Base-by-base conservation (phyloP, 352 stramenopile species). In the Phytopythium mirpurense region DNA sequence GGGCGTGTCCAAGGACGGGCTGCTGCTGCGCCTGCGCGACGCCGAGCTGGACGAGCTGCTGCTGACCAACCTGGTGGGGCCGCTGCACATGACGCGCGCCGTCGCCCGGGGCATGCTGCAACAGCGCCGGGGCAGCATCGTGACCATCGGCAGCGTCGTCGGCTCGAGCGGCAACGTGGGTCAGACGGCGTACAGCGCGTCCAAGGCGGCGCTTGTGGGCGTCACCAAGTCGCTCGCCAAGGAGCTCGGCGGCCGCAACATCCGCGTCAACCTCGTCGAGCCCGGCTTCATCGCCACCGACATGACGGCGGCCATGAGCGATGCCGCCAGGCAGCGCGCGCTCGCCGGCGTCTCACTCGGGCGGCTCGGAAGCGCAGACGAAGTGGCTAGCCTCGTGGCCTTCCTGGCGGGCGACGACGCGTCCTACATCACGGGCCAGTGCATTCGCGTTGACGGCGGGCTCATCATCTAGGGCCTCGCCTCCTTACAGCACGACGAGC, bases 221-320 rank as follows among this genome's bases (percentile, higher is more conserved):
- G 69, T 91, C 38, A 95, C 81, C 45, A 86, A 75, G 58, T 83
- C 83, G 46, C 70, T 94, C 37, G 84, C 84, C 31, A 93, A 91
- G 45, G 86, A 96, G 59, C 70, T 96, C 14, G 84, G 84, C 21
- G 78, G 65, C 44, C 78, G 83, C 24, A 86, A 89, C 48, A 90
- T 96, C 56, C 80, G 86, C 27, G 84, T 96, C 24, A 96, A 96
- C 58, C 62, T 95, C 15, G 81, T 96, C 2, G 86, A 93, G 59
- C 86, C 86, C 1, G 86, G 86, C 11, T 95, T 90, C 64, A 86
- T 96, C 41, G 54, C 60, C 12, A 96, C 86, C 0, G 78, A 89
- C 55, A 95, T 96, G 84, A 94, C 83, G 6, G 64, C 68, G 8
- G 42, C 63, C 0, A 84, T 93, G 80, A 54, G 63, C 0, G 66